Evolutionary conservation across 139 green algal species (phyloP).

Genomic region (Micractinium sp.): DNA sequence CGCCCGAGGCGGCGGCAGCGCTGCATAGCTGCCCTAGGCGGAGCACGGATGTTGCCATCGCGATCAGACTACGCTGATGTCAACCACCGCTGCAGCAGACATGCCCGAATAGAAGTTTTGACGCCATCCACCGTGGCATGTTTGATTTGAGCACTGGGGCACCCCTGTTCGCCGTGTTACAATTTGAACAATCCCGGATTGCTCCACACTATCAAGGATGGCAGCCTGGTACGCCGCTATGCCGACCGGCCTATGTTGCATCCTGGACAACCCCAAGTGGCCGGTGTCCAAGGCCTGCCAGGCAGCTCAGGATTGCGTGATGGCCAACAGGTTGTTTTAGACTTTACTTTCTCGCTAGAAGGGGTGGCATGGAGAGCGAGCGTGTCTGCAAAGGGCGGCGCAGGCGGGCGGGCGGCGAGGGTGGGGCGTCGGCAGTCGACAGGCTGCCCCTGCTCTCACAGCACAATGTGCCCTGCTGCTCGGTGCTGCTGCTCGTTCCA

Average conservation of each 20-base stretch:
- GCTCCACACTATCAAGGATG: background rate
- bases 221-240: constrained; percentile 25
- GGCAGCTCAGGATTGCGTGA: constrained; percentile 72
- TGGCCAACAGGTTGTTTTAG: constrained; percentile 81
- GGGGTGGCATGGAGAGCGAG: too few relatives aligned
- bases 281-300: constrained; percentile 59
- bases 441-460: background rate
- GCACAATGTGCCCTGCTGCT: background rate
- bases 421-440: background rate
- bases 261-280: constrained; percentile 29
- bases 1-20: background rate
- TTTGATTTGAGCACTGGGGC: too few relatives aligned
- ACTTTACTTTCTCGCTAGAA: too few relatives aligned
- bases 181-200: too few relatives aligned
- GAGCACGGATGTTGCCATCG: background rate
- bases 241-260: constrained; percentile 26
- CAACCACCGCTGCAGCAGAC: too few relatives aligned
- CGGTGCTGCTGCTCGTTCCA: background rate
- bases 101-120: too few relatives aligned
- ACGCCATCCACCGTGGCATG: too few relatives aligned
- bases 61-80: too few relatives aligned
- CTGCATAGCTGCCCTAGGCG: background rate
- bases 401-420: background rate
- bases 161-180: too few relatives aligned
- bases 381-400: background rate